Conservation (phyloP, 768 basidiomycete genomes). For the Termitomyces sp. region DNA sequence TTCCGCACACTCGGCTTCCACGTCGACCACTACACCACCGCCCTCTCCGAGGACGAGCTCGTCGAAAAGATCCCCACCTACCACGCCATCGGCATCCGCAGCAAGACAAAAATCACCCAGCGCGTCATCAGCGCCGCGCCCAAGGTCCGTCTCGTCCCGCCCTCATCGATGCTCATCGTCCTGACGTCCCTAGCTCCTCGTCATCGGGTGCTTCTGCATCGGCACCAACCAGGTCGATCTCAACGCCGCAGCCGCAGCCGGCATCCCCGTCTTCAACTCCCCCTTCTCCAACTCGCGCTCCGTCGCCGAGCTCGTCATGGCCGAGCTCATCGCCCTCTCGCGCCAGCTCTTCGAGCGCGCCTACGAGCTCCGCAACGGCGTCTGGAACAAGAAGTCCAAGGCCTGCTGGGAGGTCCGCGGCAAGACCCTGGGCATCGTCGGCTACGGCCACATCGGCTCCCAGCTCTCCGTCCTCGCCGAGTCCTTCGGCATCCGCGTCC, state of each 20-base stretch:
- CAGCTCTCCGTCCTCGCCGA: conserved; percentile 97
- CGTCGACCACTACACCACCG: conserved; percentile 84
- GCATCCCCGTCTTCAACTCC: conserved; percentile 98
- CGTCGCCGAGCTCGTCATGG: conserved; percentile 95
- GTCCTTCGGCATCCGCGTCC: conserved; percentile 90
- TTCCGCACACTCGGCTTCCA: conserved; percentile 83
- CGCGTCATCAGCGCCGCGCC: conserved; percentile 82
- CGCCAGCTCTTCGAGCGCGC: conserved; percentile 90
- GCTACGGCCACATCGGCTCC: conserved; percentile 97
- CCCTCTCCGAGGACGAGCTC: conserved; percentile 92
- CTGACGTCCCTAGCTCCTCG: conserved; percentile 81
- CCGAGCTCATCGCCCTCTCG: conserved; percentile 89
- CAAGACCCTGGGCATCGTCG: conserved; percentile 96
- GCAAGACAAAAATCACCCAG: conserved; percentile 95
- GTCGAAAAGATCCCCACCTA: conserved; percentile 76
- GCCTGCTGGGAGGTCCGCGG: conserved; percentile 97
- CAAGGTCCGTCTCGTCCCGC: conserved; percentile 48
- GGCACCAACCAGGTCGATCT: conserved; percentile 99
- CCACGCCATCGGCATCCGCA: conserved; percentile 94
- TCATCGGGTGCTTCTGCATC: conserved; percentile 99
- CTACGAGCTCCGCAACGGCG: conserved; percentile 79
- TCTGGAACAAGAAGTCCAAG: conserved; percentile 99
- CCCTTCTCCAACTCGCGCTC: conserved; percentile 99
- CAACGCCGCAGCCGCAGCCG: conserved; percentile 70
- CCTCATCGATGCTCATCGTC: neutral